These are phyloP conservation scores for Tarenaya hassleriana DNA, from an alignment of 345 rosid genomes.

Conservation along the genomic window DNA sequence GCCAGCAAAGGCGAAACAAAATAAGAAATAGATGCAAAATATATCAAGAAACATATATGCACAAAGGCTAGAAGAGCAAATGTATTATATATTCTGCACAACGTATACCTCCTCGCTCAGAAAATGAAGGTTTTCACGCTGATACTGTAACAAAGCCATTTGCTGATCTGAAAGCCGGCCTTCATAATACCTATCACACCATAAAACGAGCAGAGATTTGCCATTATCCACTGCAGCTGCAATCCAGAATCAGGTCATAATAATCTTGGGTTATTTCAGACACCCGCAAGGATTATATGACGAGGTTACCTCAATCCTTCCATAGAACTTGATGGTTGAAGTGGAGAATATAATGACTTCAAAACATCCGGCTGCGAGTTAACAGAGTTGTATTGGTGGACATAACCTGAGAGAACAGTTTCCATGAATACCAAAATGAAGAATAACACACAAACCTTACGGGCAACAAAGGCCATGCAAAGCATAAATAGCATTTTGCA, in stretches of 20 bases:
- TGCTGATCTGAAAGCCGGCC: conserved; percentile 95
- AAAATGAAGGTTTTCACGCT: conserved; percentile 95
- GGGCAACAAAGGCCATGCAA: too few species aligned
- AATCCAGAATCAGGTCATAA: neutral
- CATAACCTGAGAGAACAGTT: conserved; percentile 50
- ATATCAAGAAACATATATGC: conserved; percentile 4
- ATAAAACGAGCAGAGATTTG: conserved; percentile 11
- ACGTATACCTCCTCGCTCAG: conserved; percentile 78
- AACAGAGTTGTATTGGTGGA: conserved; percentile 71
- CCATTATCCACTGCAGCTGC: neutral
- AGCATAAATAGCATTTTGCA: too few species aligned
- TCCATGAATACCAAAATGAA: conserved; percentile 6
- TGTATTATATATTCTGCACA: neutral
- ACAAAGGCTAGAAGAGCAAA: neutral
- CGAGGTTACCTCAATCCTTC: conserved; percentile 71
- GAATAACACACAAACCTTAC: too few species aligned
- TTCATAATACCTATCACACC: conserved; percentile 62
- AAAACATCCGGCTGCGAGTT: conserved; percentile 90
- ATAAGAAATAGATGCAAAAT: neutral
- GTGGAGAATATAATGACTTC: conserved; percentile 91
- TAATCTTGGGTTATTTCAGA: neutral
- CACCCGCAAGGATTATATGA: neutral
- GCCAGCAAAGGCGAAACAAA: conserved; percentile 8
- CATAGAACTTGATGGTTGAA: conserved; percentile 86
- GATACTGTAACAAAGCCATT: conserved; percentile 91